Evolutionary conservation across 2,329 filamentous ascomycete genomes (phyloP).

Genomic region (Chaetothyriales sp.): DNA sequence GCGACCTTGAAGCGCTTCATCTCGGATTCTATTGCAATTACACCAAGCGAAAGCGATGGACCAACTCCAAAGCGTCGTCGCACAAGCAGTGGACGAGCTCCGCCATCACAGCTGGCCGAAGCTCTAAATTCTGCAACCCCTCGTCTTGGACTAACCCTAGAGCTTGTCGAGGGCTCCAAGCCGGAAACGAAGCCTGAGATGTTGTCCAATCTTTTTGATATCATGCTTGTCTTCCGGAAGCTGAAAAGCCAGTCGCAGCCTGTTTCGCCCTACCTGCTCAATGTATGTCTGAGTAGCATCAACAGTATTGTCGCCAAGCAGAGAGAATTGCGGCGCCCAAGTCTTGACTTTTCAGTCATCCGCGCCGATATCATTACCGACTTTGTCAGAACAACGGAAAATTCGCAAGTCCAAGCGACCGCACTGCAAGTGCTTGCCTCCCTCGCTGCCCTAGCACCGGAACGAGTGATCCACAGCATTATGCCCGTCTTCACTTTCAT

Average conservation of each 20-base stretch:
- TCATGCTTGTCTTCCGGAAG: conserved; percentile 75
- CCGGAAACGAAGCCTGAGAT: conserved; percentile 62
- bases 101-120: conserved; percentile 1
- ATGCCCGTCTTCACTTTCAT: conserved; percentile 99
- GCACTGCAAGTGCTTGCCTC: conserved; percentile 78
- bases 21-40: conserved; percentile 53
- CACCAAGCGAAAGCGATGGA: conserved; percentile 56
- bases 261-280: conserved; percentile 81
- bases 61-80: conserved; percentile 65
- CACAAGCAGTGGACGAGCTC: conserved; percentile 49
- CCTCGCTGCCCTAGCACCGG: conserved; percentile 74
- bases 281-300: conserved; percentile 67
- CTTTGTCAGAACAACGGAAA: conserved; percentile 82
- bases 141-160: conserved; percentile 59
- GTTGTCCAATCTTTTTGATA: conserved; percentile 64
- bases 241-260: conserved; percentile 69
- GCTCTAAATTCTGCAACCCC: conserved; percentile 12
- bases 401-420: conserved; percentile 84
- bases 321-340: conserved; percentile 39
- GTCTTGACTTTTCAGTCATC: conserved; percentile 64
- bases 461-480: conserved; percentile 85
- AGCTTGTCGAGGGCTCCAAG: conserved; percentile 69
- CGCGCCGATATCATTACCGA: conserved; percentile 85
- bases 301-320: conserved; percentile 70
- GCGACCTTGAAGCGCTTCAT: conserved; percentile 54